These are phyloP conservation scores for Furcasterigmium furcatum DNA, from an alignment of 2,329 filamentous ascomycete genomes.

Conservation along the genomic window DNA sequence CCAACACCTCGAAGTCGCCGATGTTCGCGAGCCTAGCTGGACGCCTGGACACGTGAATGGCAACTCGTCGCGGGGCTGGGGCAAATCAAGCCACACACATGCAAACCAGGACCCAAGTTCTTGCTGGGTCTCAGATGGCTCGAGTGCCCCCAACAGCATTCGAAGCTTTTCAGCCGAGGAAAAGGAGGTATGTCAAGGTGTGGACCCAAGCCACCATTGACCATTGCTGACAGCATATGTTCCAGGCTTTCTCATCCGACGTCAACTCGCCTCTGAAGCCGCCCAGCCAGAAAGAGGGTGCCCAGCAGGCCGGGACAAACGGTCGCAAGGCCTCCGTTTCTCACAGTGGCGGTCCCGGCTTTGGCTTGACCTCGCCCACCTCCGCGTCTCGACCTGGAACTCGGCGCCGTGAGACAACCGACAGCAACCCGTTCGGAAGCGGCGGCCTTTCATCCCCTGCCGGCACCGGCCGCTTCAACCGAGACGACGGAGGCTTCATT, in stretches of 20 bases:
- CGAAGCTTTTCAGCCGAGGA: conserved; percentile 65
- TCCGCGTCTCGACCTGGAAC: conserved; percentile 67
- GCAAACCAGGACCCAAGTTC: conserved; percentile 79
- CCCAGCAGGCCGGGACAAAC: conserved; percentile 53
- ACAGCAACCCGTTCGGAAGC: conserved; percentile 61
- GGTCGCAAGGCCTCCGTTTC: conserved; percentile 83
- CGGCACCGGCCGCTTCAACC: conserved; percentile 51
- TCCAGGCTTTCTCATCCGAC: conserved; percentile 74
- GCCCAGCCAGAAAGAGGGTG: conserved; percentile 65
- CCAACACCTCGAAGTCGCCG: conserved; percentile 49
- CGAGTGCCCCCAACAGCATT: conserved; percentile 68
- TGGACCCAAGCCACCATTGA: not conserved
- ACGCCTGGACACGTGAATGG: conserved; percentile 71
- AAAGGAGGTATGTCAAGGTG: conserved; percentile 48
- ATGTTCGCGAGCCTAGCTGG: conserved; percentile 74
- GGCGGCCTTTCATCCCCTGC: conserved; percentile 59
- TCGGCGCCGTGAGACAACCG: conserved; percentile 77
- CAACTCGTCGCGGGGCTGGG: conserved; percentile 64
- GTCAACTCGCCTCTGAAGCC: conserved; percentile 94
- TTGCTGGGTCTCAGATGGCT: conserved; percentile 80
- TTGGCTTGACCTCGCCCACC: conserved; percentile 71
- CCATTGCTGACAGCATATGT: conserved; percentile 4
- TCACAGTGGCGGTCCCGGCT: conserved; percentile 60
- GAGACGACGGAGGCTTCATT: conserved; percentile 62
- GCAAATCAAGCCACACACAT: conserved; percentile 71